Conservation (phyloP, 495 filamentous ascomycete species). For the Evernia prunastri region DNA sequence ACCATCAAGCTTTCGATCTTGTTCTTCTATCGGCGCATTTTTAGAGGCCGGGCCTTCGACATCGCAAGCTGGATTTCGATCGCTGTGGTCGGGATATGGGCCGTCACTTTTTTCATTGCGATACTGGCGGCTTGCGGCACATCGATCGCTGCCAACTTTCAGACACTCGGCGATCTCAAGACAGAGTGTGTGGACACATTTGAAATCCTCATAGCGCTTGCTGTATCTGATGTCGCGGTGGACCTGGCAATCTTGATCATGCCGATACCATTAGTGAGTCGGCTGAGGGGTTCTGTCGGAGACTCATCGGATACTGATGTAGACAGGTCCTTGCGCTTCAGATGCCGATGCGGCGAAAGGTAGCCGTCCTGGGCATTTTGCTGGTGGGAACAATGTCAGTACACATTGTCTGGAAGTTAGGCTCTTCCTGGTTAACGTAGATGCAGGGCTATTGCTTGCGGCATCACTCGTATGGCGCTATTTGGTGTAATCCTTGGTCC, state of each 20-base stretch:
- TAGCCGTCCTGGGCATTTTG: not conserved
- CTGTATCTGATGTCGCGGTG: conserved; percentile 18
- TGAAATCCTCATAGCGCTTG: conserved; percentile 14
- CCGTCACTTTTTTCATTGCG: conserved; percentile 11
- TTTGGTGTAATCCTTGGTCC: not conserved
- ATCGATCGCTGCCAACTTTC: conserved; percentile 14
- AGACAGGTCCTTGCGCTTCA: conserved; percentile 1
- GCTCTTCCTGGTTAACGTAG: not conserved
- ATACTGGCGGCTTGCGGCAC: conserved; percentile 16
- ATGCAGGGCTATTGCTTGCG: not conserved
- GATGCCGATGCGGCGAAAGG: not conserved
- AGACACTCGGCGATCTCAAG: conserved; percentile 18
- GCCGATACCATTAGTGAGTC: conserved; percentile 19
- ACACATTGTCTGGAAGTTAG: not conserved
- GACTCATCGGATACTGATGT: not conserved
- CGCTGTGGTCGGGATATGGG: conserved; percentile 10
- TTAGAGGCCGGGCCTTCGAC: conserved; percentile 4
- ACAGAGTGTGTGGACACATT: conserved; percentile 19
- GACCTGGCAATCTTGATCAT: conserved; percentile 18
- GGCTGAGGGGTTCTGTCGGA: not conserved
- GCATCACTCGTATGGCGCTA: not conserved
- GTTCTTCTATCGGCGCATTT: conserved; percentile 13
- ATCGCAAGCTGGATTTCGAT: conserved; percentile 14
- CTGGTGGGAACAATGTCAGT: conserved; percentile 1
- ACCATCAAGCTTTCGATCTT: conserved; percentile 3